Base-by-base conservation (phyloP, 1,139 yeast genomes). In the Taphrina wiesneri region DNA sequence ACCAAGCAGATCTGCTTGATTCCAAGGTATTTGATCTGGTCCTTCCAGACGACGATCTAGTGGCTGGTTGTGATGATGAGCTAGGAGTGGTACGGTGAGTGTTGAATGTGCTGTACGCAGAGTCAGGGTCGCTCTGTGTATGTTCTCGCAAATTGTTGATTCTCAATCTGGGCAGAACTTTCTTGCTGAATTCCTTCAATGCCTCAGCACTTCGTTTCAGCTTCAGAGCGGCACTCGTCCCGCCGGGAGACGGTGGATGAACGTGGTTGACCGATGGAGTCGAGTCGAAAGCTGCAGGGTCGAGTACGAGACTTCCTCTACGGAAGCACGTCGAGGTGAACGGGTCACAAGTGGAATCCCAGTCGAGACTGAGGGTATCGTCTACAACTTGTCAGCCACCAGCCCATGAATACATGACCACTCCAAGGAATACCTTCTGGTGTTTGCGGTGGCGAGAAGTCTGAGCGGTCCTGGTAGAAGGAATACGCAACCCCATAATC, bases 21-120 rank as follows among this genome's bases (percentile, higher is more conserved):
- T 60, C 64, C 23, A 60, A 45, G 11, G 64, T 60, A 21, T 60
- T 60, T n/a, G 64, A 60, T 9, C 64, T 30, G 6, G 64, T 60
- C 26, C 64, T 51, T 15, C 64, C 57, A 13, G 56, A 41, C 2
- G 57, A 60, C 7, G 57, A 30, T 17, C 30, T 36, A 21, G 56
- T 39, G 19, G 36, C 41, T 26, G 54, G 54, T 19, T 49, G 54
- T 49, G 64, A 36, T 13, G 64, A 49, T 26, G 64, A n/a, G 36
- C 57, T 51, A 7, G 56, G 56, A 5, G 41, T 43, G 6, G 64
- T 19, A 15, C 36, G 30, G 13, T 54, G 59, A 9, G 34, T 23
- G 2, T 4, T 19, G 49, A 2, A 39, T 6, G 59, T 13, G 21
- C 17, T 15, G 45, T 34, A 52, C 5, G 45, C 19, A 6, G 28